Base-by-base conservation (phyloP, 192 early-diverging fungal species). In the Coemansia sp. region DNA sequence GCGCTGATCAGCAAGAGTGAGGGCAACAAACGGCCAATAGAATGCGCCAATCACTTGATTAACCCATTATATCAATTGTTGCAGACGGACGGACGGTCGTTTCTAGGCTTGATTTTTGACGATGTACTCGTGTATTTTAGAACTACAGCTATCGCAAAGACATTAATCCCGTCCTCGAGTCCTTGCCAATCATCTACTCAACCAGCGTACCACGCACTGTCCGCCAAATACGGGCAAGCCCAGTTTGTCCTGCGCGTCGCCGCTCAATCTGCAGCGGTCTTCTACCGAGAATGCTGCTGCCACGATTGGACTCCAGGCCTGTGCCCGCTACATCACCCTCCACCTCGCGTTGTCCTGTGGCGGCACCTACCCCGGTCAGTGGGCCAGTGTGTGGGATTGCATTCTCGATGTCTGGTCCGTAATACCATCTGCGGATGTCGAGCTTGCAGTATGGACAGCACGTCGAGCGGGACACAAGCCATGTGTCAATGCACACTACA, bases 401-500 rank as follows among this genome's bases (percentile, higher is more conserved):
- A 31, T 74, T 73, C 6, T 65, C 68, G n/a, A 58, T 21, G 6
- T 60, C 68, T n/a, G 78, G 55, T 16, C 78, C 78, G 34, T 81
- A 71, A 57, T 68, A 70, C 75, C 71, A 83, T 58, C 65, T 73
- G 64, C 67, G 58, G 27, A 78, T 75, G 55, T 82, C 80, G 27
- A 77, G 54, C 63, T 82, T 82, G 55, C 80, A 82, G 59, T 82
- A 77, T 4, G 80, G 80, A n/a, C 80, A 82, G 58, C 72, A 69
- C 12, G 75, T 74, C 9, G 80, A 82, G 48, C 75, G 69, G n/a
- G 74, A 77, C 10, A 84, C 82, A n/a, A 82, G 68, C 80, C 80
- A 84, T 21, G 67, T 84, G 54, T 91, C 90, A 38, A 92, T 84
- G 56, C 90, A 92, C 21, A 77, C 68, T 14, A 77, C 69, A 64